Base-by-base conservation (phyloP, 2,329 filamentous ascomycete genomes). In the Pyrenophora tritici-repentis region DNA sequence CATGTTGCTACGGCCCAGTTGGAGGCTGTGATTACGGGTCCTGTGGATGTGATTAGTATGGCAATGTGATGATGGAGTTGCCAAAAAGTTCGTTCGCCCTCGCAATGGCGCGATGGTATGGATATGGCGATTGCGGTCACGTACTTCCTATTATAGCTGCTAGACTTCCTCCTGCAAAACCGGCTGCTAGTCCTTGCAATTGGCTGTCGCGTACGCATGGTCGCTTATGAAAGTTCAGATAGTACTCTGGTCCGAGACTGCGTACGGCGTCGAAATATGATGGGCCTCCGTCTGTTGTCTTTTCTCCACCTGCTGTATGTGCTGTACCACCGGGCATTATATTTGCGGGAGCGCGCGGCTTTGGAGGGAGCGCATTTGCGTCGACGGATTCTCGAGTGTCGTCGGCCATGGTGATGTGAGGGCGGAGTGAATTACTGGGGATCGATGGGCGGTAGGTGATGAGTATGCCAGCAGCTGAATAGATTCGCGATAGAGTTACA, bases 1-100 rank as follows among this genome's bases (percentile, higher is more conserved):
- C 94, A 96, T 31, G 85, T 81, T 6, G 86, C 89, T 5, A 94
- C 91, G 0, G 91, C 91, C 89, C 90, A 96, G 67, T 95, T 95
- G 31, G 88, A 86, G 1, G 89, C 85, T 65, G 83, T 84, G 48
- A 81, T 82, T 54, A 91, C 75, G 14, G 81, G 80, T 35, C 82
- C 85, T 83, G 61, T 41, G 71, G n/a, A 29, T 18, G 12, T 12
- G 39, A 50, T 65, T 54, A 62, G 56, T 40, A 29, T 13, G 10
- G 9, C 10, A 29, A 13, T 9, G 8, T 10, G 10, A 29, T 29
- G 12, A 12, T 12, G 12, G n/a, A n/a, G 33, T 10, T 17, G 9
- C n/a, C n/a, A 24, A 24, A 24, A 6, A 6, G 4, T 24, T 9
- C 8, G 22, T 24, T 24, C 22, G 22, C 22, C 22, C 22, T 7